Base-by-base conservation (phyloP, 495 filamentous ascomycete species). In the Hypoxylon rickii region DNA sequence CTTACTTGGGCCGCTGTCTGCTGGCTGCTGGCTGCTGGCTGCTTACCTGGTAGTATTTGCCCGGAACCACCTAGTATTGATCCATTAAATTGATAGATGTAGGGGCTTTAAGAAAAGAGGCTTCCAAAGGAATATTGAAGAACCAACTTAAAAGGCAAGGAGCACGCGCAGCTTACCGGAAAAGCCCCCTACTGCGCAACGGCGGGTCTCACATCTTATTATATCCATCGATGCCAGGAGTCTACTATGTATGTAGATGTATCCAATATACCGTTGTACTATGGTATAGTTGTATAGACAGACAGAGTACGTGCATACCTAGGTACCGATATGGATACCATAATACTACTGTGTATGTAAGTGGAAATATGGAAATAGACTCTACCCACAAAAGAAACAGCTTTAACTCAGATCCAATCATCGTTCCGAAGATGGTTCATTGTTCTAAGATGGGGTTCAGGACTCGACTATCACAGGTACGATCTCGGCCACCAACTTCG, bases 391-490 rank as follows among this genome's bases (percentile, higher is more conserved):
- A 26, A 26, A 54, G 44, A 54, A 38, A 50, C 60, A 51, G 20
- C 50, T 50, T 47, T 45, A 39, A 50, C 33, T 46, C 33, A 50
- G 45, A 58, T 46, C 60, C 58, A 62, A 62, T 62, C 58, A 62
- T 20, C 18, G 8, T 37, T 43, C 52, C 58, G 58, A 62, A 57
- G 44, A 53, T 53, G 40, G 47, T 47, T 22, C 31, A 41, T 40
- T 45, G n/a, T n/a, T n/a, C n/a, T 58, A 4, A 39, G 38, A 31
- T 39, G 47, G 38, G n/a, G 16, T 29, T 57, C 31, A 24, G 21
- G 40, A 56, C 47, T 45, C 52, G 51, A 52, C 52, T 42, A 55
- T 56, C 51, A 61, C 51, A 62, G 58, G 58, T 57, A 57, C 58
- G 42, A 62, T 62, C 58, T 62, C 32, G 58, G 42, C 47, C 52